These are phyloP conservation scores for Ceratobasidium sp. DNA, from an alignment of 1,284 basidiomycete genomes.

Conservation along the genomic window DNA sequence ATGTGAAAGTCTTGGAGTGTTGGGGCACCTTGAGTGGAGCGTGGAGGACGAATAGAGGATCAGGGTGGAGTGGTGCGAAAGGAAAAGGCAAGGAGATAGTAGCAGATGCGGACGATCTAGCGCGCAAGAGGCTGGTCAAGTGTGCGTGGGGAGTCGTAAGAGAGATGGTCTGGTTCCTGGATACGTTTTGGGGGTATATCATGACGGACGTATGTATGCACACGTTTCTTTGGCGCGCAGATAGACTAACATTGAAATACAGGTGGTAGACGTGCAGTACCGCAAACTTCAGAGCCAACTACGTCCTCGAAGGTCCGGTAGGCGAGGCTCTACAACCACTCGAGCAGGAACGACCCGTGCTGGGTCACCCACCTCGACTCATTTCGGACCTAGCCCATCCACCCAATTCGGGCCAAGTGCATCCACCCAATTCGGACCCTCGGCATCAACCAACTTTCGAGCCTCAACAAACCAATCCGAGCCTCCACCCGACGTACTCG, in stretches of 20 bases:
- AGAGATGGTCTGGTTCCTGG: slow-evolving; percentile 91
- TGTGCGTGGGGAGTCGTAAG: slow-evolving; percentile 85
- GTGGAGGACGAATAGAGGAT: slow-evolving; percentile 78
- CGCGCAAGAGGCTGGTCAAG: slow-evolving; percentile 67
- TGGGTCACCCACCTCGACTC: slow-evolving; percentile 33
- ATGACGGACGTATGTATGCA: slow-evolving; percentile 70
- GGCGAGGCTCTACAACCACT: slow-evolving; percentile 38
- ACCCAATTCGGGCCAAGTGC: slow-evolving; percentile 9
- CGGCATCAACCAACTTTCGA: slow-evolving; percentile 6
- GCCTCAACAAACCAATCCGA: background rate
- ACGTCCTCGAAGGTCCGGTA: slow-evolving; percentile 46
- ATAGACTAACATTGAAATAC: background rate
- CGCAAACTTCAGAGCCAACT: slow-evolving; percentile 67
- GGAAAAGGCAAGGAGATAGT: slow-evolving; percentile 44
- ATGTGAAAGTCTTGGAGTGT: slow-evolving; percentile 75
- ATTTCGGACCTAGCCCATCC: background rate
- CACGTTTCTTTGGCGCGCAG: background rate
- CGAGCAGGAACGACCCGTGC: slow-evolving; percentile 40
- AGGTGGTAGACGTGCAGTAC: slow-evolving; percentile 81
- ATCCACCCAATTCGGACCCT: background rate
- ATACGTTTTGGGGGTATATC: slow-evolving; percentile 78
- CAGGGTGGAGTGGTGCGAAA: slow-evolving; percentile 63
- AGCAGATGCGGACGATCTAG: slow-evolving; percentile 48
- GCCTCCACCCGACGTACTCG: slow-evolving; percentile 54
- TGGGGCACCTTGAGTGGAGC: slow-evolving; percentile 85